A percentile compares a stretch with the other conserved stretches of the same genome.
These are phyloP conservation scores for Mycena epipterygia DNA, from an alignment of 768 basidiomycete genomes.

Conservation along the genomic window DNA sequence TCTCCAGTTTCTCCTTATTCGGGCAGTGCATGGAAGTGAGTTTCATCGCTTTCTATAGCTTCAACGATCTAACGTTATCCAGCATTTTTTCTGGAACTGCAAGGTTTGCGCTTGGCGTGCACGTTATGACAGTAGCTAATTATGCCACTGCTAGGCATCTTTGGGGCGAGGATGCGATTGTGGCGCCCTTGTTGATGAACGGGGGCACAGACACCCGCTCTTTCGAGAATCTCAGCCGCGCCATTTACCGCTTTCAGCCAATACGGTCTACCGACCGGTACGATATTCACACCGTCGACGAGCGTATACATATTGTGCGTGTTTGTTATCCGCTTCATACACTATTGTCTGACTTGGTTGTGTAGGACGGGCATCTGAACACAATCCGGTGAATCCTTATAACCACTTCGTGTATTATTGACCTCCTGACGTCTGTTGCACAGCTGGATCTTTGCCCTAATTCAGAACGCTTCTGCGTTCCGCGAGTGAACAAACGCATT, in stretches of 20 bases:
- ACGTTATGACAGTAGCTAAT: not conserved
- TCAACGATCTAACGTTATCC: not conserved
- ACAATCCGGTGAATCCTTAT: too few relatives aligned
- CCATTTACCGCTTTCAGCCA: conserved; percentile 25
- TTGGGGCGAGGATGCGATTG: conserved; percentile 20
- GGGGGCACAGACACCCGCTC: conserved; percentile 25
- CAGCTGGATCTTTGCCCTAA: conserved; percentile 15
- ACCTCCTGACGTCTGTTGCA: too few relatives aligned
- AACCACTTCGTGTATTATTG: too few relatives aligned
- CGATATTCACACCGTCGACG: conserved; percentile 25
- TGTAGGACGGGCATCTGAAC: conserved; percentile 16
- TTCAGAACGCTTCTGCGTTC: conserved; percentile 22
- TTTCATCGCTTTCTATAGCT: not conserved
- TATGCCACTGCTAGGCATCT: conserved; percentile 1
- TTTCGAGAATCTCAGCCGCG: conserved; percentile 21
- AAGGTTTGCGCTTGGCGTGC: not conserved
- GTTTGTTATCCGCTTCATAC: not conserved
- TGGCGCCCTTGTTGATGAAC: conserved; percentile 16
- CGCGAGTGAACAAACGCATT: conserved; percentile 17
- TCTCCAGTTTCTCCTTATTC: conserved; percentile 27
- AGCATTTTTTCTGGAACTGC: conserved; percentile 25
- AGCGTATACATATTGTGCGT: conserved; percentile 23
- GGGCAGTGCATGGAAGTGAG: conserved; percentile 28
- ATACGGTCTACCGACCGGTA: conserved; percentile 1
- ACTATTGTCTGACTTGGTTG: not conserved